A percentile compares a stretch with the other conserved stretches of the same genome.
Conservation (phyloP, 257 asterid genomes). For the Orobanche coerulescens region DNA sequence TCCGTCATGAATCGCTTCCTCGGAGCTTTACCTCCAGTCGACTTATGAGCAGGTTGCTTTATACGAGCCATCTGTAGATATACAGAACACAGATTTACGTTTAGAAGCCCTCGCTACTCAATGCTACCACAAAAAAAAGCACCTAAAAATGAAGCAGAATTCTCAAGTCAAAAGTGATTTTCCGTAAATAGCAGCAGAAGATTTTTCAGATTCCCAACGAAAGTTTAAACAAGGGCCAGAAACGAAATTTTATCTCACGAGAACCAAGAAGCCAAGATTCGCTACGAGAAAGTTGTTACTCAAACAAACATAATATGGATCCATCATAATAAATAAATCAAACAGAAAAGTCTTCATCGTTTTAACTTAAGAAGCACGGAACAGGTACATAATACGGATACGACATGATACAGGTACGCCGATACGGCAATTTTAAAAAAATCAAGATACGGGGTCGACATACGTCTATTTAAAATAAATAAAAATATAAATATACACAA, state of each 20-base stretch:
- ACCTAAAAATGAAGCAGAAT: background rate
- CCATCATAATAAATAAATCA: background rate
- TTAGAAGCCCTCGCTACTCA: background rate
- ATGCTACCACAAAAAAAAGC: background rate
- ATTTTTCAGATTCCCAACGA: background rate
- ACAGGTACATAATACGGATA: background rate
- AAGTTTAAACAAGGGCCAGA: background rate
- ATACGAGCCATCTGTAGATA: slow-evolving; percentile 25
- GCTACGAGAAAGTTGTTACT: background rate
- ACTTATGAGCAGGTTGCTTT: slow-evolving; percentile 34
- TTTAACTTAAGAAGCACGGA: background rate
- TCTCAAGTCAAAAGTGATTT: background rate
- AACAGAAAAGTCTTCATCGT: background rate
- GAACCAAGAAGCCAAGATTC: background rate
- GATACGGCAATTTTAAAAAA: too few relatives aligned
- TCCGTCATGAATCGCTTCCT: slow-evolving; percentile 22
- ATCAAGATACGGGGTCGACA: too few relatives aligned
- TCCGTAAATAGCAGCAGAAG: background rate
- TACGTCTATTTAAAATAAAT: too few relatives aligned
- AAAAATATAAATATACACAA: too few relatives aligned
- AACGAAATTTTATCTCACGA: background rate
- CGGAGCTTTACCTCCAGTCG: slow-evolving; percentile 45
- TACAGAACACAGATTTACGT: background rate
- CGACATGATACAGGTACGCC: too few relatives aligned
- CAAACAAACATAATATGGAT: background rate